Evolutionary conservation across 73 alveolate genomes (phyloP), one percentile per base, ranked within the genome.

Genomic region (Stentor roeselii): DNA sequence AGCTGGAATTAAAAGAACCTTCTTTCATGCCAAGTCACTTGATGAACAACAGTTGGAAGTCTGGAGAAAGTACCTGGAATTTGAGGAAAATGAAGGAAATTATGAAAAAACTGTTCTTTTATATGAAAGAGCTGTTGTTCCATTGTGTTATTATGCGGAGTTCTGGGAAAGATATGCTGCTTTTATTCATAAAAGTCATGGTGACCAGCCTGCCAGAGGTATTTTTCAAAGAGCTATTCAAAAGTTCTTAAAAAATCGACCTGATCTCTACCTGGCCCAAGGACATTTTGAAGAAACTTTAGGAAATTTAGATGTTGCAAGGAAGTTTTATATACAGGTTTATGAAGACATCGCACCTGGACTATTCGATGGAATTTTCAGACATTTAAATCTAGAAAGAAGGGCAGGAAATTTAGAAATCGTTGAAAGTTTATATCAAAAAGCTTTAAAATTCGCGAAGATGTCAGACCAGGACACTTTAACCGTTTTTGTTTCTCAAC

Each of bases 211-310:
- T 21, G 84, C 84, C 0, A 76, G 84, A 34, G 74, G n/a, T 36
- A 41, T 76, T 0, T 76, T 21, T 67, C 41, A 67, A 76, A 34
- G 84, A 76, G 74, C 41, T 36, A 39, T 14, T n/a, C 32, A 78
- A 2, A 34, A 37, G 6, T 76, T 76, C n/a, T 37, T 39, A 76
- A 6, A 21, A 34, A 76, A 40, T 36, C 32, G 74, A 67, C 78
- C 59, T 2, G 84, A 35, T 1, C 14, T 76, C 82, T 76, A 14
- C n/a, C 11, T 76, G n/a, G 60, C 60, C n/a, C 84, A 39, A 39
- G 84, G 75, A 39, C 74, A 76, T 21, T 76, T 76, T 76, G 84
- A 76, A 76, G 84, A 76, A 76, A 39, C n/a, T 15, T 76, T 39
- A 76, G 60, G 39, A 27, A 15, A 76, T 41, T 39, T 76, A 21